These are phyloP conservation scores for Lodderomyces elongisporus DNA, from an alignment of 1,139 yeast genomes.

Conservation along the genomic window DNA sequence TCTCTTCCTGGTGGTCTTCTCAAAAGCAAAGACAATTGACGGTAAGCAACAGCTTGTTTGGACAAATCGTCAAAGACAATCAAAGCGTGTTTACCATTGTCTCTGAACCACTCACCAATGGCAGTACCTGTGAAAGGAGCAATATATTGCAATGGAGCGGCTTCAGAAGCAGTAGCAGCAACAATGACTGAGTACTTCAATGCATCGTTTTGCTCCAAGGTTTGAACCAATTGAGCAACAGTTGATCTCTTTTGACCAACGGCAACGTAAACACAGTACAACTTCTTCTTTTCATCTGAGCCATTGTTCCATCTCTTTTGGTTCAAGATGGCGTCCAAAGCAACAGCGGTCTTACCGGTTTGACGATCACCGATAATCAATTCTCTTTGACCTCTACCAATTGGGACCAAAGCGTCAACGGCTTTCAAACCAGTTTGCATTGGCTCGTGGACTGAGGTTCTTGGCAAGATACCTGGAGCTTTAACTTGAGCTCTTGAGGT, in stretches of 20 bases:
- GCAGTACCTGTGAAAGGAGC: conserved; percentile 99
- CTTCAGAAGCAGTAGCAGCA: conserved; percentile 99
- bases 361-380: conserved; percentile 99
- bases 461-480: conserved; percentile 99
- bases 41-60: conserved; percentile 99
- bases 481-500: conserved; percentile 95
- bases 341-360: conserved; percentile 99
- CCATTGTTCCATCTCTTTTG: conserved; percentile 99
- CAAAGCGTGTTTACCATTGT: conserved; percentile 96
- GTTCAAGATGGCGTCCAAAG: conserved; percentile 95
- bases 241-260: conserved; percentile 99
- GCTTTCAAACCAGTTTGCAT: conserved; percentile 99
- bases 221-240: conserved; percentile 98
- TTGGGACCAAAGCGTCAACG: conserved; percentile 98
- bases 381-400: conserved; percentile 99
- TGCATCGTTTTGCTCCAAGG: conserved; percentile 97
- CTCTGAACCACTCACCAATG: conserved; percentile 99
- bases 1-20: conserved; percentile 98
- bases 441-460: conserved; percentile 98
- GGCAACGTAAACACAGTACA: conserved; percentile 99
- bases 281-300: conserved; percentile 91
- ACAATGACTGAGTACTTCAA: conserved; percentile 96
- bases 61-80: conserved; percentile 97
- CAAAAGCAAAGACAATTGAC: conserved; percentile 96
- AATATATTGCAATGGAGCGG: conserved; percentile 99